phyloP scores from a whole-genome alignment of 2,329 filamentous ascomycete genomes.

The Colletotrichum noveboracense region DNA sequence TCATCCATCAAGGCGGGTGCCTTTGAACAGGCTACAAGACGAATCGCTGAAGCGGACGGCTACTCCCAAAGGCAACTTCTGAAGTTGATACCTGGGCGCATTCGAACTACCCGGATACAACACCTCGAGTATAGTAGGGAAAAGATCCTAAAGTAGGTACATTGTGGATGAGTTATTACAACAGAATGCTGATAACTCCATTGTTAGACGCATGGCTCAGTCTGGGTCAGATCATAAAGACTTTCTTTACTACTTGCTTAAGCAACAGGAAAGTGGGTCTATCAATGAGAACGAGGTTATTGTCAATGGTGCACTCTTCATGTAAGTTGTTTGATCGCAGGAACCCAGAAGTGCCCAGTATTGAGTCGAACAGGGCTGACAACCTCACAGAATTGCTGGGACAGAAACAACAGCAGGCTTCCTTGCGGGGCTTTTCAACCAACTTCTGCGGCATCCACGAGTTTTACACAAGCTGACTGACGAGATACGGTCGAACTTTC shows the following conservation, averaged over 20 bases:
- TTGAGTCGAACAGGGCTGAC: rapidly evolving
- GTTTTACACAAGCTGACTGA: conserved; percentile 29
- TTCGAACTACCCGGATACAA: background rate
- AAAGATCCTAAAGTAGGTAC: background rate
- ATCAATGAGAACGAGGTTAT: background rate
- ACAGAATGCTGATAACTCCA: background rate
- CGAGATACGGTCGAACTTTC: conserved; percentile 29
- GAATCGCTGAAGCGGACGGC: background rate
- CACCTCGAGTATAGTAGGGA: background rate
- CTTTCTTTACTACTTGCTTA: background rate
- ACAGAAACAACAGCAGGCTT: background rate
- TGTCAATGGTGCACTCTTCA: background rate
- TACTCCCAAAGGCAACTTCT: background rate
- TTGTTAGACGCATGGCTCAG: background rate
- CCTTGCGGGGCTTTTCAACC: conserved; percentile 38
- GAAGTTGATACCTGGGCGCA: background rate
- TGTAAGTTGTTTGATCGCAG: background rate
- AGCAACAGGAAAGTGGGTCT: background rate
- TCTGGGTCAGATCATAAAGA: background rate
- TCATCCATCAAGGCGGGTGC: conserved; percentile 2
- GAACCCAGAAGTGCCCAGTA: rapidly evolving
- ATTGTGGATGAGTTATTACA: no score
- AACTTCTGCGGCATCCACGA: conserved; percentile 35
- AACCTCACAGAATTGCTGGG: background rate
- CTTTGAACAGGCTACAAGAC: conserved; percentile 1